Percentiles rank a stretch among this genome's conserved stretches.
Conservation (phyloP, 495 filamentous ascomycete species). For the Mytilinidion resinicola region DNA sequence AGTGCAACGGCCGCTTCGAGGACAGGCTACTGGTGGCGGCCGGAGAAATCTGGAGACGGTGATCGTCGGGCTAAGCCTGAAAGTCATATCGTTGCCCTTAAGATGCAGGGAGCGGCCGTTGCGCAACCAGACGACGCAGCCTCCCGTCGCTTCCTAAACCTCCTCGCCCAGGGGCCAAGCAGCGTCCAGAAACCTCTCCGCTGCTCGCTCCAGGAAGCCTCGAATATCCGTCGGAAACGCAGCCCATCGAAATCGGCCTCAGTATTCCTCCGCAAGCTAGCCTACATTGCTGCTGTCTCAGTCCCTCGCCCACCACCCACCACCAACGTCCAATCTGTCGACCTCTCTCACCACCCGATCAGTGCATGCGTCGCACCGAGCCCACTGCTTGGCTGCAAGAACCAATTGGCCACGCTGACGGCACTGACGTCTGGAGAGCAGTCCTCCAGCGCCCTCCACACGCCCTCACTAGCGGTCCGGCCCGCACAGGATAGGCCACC, state of each 20-base stretch:
- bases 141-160: slow-evolving; percentile 14
- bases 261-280: slow-evolving; percentile 12
- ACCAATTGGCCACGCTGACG: slow-evolving; percentile 4
- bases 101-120: slow-evolving; percentile 15
- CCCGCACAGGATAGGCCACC: slow-evolving; percentile 7
- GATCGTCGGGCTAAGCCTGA: too few species aligned
- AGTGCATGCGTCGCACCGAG: not conserved
- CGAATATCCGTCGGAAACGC: slow-evolving; percentile 20
- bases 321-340: too few species aligned
- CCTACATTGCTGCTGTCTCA: slow-evolving; percentile 1
- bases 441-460: slow-evolving; percentile 11
- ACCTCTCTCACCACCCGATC: not conserved
- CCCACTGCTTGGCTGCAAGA: not conserved
- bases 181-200: slow-evolving; percentile 25
- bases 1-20: too few species aligned
- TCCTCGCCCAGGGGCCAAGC: slow-evolving; percentile 2
- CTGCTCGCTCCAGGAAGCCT: slow-evolving; percentile 23
- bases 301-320: slow-evolving; percentile 1
- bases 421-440: too few species aligned
- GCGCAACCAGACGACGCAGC: slow-evolving; percentile 20
- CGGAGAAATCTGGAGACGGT: slow-evolving; percentile 11
- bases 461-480: slow-evolving; percentile 20
- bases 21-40: slow-evolving; percentile 22
- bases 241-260: slow-evolving; percentile 10
- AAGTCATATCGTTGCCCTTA: not conserved